Base-by-base conservation (phyloP, 352 stramenopile species). In the Phytophthora cajani region DNA sequence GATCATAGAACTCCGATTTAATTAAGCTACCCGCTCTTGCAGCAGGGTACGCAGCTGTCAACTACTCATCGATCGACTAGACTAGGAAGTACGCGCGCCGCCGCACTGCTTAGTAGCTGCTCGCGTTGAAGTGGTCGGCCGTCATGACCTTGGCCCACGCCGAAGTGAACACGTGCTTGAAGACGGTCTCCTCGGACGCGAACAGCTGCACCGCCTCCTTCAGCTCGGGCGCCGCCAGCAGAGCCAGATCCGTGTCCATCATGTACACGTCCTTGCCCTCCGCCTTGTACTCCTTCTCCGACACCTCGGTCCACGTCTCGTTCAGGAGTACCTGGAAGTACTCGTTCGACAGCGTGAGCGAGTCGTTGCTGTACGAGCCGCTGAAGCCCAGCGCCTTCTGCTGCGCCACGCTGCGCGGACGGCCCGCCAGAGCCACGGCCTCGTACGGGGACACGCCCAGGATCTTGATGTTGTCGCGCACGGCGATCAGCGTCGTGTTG, bases 341-440 rank as follows among this genome's bases (percentile, higher is more conserved):
- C 38, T 74, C 67, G 60, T 71, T 27, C 49, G 80, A 95, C 74
- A 99, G 95, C 23, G 86, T 87, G 17, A 86, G 77, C 49, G 81
- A 85, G 23, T 91, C 70, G 56, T 78, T 72, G 10, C 88, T 95
- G 90, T 91, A 98, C n/a, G 88, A 84, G 16, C 89, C 91, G 53
- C 80, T 82, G 71, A 93, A 87, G 67, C 92, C 94, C 62, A 76
- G 87, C 11, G 69, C 73, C 71, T 95, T 88, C 2, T 87, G 90
- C 75, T 99, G 93, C 71, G 89, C 98, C n/a, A 87, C 79, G 97
- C 84, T 55, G 91, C 89, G 81, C 96, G 93, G 32, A 84, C 96
- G 63, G 36, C 96, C 95, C 25, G 92, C 76, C 1, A 99, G 78
- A 12, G 94, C 93, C 27, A 98, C 96, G 66, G 97, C 98, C 71